Base-by-base conservation (phyloP, 202 grass and related monocot genomes). In the Zizania palustris region DNA sequence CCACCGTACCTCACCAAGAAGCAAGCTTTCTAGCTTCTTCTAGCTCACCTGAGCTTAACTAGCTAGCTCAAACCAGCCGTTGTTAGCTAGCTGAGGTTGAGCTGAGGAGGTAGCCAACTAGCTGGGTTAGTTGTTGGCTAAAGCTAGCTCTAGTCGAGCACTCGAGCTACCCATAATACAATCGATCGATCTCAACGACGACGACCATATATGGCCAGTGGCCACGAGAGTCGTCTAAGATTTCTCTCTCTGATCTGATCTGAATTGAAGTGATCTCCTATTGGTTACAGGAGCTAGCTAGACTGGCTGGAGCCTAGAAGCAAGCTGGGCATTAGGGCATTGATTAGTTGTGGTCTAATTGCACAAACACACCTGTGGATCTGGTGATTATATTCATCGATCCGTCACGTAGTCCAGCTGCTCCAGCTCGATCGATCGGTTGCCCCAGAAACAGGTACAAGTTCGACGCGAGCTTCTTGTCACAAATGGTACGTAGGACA, bases 51-150 rank as follows among this genome's bases (percentile, higher is more conserved):
- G 28, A 28, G 28, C 28, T 28, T 28, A 28, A 28, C 28, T 28
- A 28, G 28, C 28, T 28, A 28, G 0, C 28, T 28, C 28, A 28
- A 28, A 28, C 28, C 28, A 28, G 28, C 28, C 28, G 28, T 28
- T 28, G 28, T 28, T 28, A 28, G 28, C n/a, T n/a, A n/a, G n/a
- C n/a, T n/a, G n/a, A n/a, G n/a, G n/a, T n/a, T n/a, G 28, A 28
- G 28, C 28, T 28, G 28, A 28, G 28, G 28, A 28, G 28, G 28
- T 28, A 28, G 19, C 22, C 3, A 19, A 2, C 39, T 43, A 69
- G 66, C 12, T 39, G n/a, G 7, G 20, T 9, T 1, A 7, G 70
- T 66, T 34, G 60, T 45, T 58, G 79, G 60, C 60, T 46, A 74
- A 82, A 74, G 79, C 46, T 11, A 70, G 11, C 33, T 28, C 28